These are phyloP conservation scores for Leucaena leucocephala DNA, from an alignment of 306 rosid genomes.

Conservation along the genomic window DNA sequence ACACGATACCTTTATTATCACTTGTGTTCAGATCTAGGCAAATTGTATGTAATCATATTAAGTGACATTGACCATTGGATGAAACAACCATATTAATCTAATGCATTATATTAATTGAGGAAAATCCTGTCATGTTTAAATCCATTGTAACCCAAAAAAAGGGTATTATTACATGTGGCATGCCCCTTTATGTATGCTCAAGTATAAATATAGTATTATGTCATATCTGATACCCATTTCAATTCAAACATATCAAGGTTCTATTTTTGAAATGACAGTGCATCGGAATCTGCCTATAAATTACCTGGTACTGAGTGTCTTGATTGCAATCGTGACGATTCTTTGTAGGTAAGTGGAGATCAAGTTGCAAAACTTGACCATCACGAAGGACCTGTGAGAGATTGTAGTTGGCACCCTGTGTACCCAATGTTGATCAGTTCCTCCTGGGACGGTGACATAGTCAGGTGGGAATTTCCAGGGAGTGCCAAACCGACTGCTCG, in stretches of 20 bases:
- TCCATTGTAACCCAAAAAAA: too few species aligned
- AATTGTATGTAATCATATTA: background rate
- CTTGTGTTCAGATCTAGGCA: slow-evolving; percentile 2
- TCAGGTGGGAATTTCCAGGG: slow-evolving; percentile 61
- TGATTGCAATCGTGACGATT: background rate
- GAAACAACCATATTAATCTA: background rate
- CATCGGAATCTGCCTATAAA: background rate
- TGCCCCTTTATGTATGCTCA: background rate
- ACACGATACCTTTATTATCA: background rate
- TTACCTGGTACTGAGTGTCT: background rate
- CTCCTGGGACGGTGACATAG: slow-evolving; percentile 62
- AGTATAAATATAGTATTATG: background rate
- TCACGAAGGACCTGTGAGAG: slow-evolving; percentile 56
- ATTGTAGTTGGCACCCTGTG: slow-evolving; percentile 62
- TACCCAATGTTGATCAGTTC: slow-evolving; percentile 56
- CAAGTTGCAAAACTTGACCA: slow-evolving; percentile 59
- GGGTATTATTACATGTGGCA: background rate
- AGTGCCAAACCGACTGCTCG: slow-evolving; percentile 30
- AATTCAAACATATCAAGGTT: background rate
- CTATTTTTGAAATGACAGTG: background rate
- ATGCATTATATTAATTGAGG: background rate
- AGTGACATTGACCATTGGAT: background rate
- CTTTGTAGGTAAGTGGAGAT: slow-evolving; percentile 53
- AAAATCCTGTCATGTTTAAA: background rate
- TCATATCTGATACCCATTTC: background rate